Evolutionary conservation across 1,284 basidiomycete genomes (phyloP).

Genomic region (Microbotryum scabiosae): DNA sequence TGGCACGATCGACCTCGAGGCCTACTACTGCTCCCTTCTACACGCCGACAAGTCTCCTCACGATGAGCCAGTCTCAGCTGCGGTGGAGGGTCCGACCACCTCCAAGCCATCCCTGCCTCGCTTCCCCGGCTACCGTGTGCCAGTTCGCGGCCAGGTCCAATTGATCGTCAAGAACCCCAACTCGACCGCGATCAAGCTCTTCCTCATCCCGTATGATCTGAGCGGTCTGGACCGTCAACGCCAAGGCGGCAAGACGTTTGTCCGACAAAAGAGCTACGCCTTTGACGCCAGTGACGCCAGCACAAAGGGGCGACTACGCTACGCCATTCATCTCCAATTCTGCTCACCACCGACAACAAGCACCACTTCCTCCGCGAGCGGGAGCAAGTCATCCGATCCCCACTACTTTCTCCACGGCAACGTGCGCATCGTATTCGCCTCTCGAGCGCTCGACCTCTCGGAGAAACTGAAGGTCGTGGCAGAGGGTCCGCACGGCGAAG

Average conservation of each 20-base stretch:
- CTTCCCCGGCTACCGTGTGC: slow-evolving; percentile 47
- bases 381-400: slow-evolving; percentile 5
- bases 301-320: slow-evolving; percentile 38
- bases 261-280: slow-evolving; percentile 36
- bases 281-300: slow-evolving; percentile 14
- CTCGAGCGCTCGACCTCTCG: slow-evolving; percentile 27
- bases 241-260: slow-evolving; percentile 34
- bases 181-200: slow-evolving; percentile 45
- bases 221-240: slow-evolving; percentile 35
- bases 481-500: slow-evolving; percentile 21
- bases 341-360: slow-evolving; percentile 31
- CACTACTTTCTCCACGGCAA: slow-evolving; percentile 29
- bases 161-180: slow-evolving; percentile 46
- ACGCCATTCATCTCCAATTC: slow-evolving; percentile 45
- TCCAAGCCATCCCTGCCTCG: slow-evolving; percentile 30
- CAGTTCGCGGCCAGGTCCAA: slow-evolving; percentile 47
- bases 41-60: not conserved
- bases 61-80: not conserved
- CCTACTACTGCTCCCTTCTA: slow-evolving; percentile 33
- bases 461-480: slow-evolving; percentile 29
- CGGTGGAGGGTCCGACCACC: not conserved
- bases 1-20: slow-evolving; percentile 40
- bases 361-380: slow-evolving; percentile 27
- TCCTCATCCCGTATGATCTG: slow-evolving; percentile 48
- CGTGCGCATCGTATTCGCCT: slow-evolving; percentile 33